These are phyloP conservation scores for Psophocarpus tetragonolobus DNA, from an alignment of 306 rosid species.

Conservation along the genomic window DNA sequence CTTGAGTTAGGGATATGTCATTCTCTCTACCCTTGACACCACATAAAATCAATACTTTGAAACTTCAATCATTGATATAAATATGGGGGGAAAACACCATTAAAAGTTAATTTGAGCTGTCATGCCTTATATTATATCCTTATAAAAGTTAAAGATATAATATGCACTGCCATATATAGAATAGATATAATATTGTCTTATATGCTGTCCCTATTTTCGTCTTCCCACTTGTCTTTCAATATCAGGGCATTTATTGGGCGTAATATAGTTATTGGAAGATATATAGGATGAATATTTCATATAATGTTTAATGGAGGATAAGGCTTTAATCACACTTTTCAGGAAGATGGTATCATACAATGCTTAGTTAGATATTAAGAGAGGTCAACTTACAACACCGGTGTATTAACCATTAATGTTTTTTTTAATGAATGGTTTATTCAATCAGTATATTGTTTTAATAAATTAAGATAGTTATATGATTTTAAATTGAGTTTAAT, in stretches of 20 bases:
- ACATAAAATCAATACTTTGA: background rate
- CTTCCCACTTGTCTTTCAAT: background rate
- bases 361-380: background rate
- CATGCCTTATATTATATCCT: conserved; percentile 1
- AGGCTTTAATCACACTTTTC: background rate
- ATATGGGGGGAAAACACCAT: background rate
- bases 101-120: background rate
- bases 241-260: background rate
- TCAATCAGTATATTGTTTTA: too few relatives aligned
- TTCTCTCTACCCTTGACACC: background rate
- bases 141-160: background rate
- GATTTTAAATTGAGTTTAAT: too few relatives aligned
- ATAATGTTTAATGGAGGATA: background rate
- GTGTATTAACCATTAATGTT: background rate
- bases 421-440: background rate
- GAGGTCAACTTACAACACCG: background rate
- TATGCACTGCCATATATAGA: background rate
- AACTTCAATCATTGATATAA: background rate
- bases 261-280: background rate
- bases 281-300: background rate
- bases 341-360: background rate
- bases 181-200: background rate
- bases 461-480: too few relatives aligned
- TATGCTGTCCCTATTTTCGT: background rate
- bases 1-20: conserved; percentile 5